phyloP scores from a whole-genome alignment of 805 yeast species.

The Sugiyamaella americana region DNA sequence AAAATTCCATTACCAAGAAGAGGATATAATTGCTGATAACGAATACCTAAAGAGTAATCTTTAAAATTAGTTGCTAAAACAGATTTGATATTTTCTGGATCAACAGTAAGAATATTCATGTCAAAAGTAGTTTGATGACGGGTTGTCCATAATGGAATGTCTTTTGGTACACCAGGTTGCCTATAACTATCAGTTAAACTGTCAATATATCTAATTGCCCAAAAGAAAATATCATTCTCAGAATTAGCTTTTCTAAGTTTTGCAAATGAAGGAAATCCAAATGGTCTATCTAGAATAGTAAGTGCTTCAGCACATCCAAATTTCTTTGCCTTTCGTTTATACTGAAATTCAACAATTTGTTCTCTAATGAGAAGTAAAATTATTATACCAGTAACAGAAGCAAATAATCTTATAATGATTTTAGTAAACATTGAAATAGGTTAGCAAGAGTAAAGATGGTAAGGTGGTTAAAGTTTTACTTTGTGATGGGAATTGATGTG shows the following conservation, averaged over 20 bases:
- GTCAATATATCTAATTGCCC: background rate
- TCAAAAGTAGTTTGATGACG: slow-evolving; percentile 8
- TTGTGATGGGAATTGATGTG: no score
- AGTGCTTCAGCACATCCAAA: slow-evolving; percentile 6
- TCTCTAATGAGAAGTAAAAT: slow-evolving; percentile 6
- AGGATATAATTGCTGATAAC: slow-evolving; percentile 25
- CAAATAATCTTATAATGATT: background rate
- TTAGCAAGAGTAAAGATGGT: no score
- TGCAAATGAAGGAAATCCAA: background rate
- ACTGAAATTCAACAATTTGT: slow-evolving; percentile 3
- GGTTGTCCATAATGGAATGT: slow-evolving; percentile 1
- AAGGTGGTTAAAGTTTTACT: no score
- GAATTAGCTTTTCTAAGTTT: slow-evolving; percentile 1
- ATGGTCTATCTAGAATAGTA: slow-evolving; percentile 6
- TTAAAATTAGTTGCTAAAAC: slow-evolving; percentile 27
- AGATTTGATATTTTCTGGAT: slow-evolving; percentile 29
- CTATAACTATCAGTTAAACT: background rate
- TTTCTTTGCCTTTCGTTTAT: slow-evolving; percentile 6
- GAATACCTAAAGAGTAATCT: slow-evolving; percentile 26
- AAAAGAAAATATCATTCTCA: slow-evolving; percentile 1
- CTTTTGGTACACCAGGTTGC: background rate
- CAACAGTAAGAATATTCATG: slow-evolving; percentile 12
- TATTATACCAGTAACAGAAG: slow-evolving; percentile 1
- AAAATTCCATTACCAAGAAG: slow-evolving; percentile 33
- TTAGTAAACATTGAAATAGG: no score